Conservation (phyloP, 257 asterid species). For the Solanum bulbocastanum region DNA sequence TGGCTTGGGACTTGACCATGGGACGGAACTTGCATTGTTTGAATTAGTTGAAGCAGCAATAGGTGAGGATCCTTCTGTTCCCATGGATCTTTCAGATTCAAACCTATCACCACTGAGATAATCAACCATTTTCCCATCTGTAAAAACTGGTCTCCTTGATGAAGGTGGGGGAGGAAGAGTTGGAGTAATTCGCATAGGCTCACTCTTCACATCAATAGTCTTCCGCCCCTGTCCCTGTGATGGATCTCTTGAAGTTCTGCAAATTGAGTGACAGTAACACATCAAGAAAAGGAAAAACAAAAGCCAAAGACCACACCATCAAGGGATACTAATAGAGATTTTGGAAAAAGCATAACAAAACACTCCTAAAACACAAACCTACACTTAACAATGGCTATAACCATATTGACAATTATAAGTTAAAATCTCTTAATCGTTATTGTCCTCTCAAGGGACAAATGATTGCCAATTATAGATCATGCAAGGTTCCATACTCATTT, state of each 20-base stretch:
- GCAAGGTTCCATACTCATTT: neutral
- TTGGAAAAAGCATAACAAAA: neutral
- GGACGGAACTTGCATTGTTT: slow-evolving; percentile 23
- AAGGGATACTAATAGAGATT: neutral
- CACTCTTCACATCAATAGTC: slow-evolving; percentile 26
- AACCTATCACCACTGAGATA: slow-evolving; percentile 81
- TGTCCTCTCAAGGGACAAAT: neutral
- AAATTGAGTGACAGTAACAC: neutral
- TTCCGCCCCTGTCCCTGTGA: slow-evolving; percentile 51
- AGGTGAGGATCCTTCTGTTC: slow-evolving; percentile 29
- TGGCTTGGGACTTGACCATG: slow-evolving; percentile 22
- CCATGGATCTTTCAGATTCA: slow-evolving; percentile 39
- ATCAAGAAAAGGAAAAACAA: neutral
- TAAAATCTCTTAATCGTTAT: neutral
- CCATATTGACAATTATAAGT: neutral
- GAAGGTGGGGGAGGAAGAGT: slow-evolving; percentile 81
- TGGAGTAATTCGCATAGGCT: slow-evolving; percentile 32
- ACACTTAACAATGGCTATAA: neutral
- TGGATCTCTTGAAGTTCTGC: slow-evolving; percentile 72
- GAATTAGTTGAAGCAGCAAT: slow-evolving; percentile 33
- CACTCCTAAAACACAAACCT: neutral
- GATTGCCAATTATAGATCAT: neutral
- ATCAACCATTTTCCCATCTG: slow-evolving; percentile 50
- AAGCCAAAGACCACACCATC: neutral
- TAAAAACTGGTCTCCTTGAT: slow-evolving; percentile 33